Evolutionary conservation across 164 flowering plant species (phyloP).

Genomic region (Aristolochia contorta): DNA sequence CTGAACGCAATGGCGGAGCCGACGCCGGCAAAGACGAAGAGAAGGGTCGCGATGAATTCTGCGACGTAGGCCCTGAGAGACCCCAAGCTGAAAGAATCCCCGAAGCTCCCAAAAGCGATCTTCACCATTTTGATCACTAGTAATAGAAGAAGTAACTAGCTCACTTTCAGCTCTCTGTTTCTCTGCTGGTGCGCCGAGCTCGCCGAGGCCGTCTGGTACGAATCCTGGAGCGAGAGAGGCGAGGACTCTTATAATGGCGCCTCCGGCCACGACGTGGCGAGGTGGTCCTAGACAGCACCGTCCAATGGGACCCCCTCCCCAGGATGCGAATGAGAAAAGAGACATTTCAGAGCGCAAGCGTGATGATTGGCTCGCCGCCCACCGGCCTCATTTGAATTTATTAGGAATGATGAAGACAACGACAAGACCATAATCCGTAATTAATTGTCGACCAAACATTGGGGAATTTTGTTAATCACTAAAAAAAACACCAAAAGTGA

Average conservation of each 20-base stretch:
- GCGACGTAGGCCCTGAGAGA: constrained; percentile 48
- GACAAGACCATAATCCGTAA: constrained; percentile 8
- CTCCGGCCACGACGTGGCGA: not conserved
- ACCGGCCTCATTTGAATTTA: constrained; percentile 19
- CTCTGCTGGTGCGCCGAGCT: not conserved
- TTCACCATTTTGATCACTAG: constrained; percentile 71
- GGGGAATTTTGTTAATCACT: no score
- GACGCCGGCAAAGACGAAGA: constrained; percentile 71
- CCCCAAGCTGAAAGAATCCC: constrained; percentile 48
- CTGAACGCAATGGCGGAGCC: constrained; percentile 68
- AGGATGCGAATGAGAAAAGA: constrained; percentile 1
- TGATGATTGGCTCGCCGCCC: constrained; percentile 20
- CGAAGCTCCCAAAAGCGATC: constrained; percentile 39
- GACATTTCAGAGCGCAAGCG: constrained; percentile 4
- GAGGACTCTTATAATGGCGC: constrained; percentile 11
- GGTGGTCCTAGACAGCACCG: constrained; percentile 30
- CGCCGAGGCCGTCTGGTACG: not conserved
- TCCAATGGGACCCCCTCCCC: constrained; percentile 17
- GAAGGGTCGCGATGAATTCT: constrained; percentile 65
- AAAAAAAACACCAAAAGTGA: no score
- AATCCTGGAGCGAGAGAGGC: not conserved
- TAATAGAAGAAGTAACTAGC: not conserved
- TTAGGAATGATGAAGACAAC: constrained; percentile 7
- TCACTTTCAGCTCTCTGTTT: not conserved
- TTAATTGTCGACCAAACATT: constrained; percentile 5